Evolutionary conservation across 345 rosid species (phyloP).

Genomic region (Gynandropsis gynandra): DNA sequence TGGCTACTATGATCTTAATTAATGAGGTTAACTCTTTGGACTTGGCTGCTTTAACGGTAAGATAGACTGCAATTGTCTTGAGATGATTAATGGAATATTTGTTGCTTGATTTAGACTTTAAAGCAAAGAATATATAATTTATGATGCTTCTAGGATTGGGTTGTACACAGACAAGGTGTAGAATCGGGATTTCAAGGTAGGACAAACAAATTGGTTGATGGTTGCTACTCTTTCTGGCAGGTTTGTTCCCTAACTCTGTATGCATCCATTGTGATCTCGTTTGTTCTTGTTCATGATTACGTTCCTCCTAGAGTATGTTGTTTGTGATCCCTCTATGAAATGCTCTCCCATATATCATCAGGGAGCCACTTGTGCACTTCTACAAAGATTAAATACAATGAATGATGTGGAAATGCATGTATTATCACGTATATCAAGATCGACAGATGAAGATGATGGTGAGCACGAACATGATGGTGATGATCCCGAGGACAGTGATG

Average conservation of each 20-base stretch:
- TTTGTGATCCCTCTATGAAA: not conserved
- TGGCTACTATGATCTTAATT: constrained; percentile 90
- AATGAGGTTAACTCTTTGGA: constrained; percentile 65
- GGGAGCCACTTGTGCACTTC: constrained; percentile 73
- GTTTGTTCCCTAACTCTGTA: constrained; percentile 30
- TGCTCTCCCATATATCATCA: constrained; percentile 20
- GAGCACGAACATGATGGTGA: constrained; percentile 30
- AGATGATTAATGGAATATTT: constrained; percentile 7
- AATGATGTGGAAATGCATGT: constrained; percentile 12
- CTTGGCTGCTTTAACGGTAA: constrained; percentile 61
- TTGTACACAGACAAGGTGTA: constrained; percentile 80
- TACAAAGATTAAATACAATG: constrained; percentile 36
- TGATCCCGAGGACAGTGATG: constrained; percentile 17
- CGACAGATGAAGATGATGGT: constrained; percentile 34
- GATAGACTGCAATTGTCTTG: constrained; percentile 21
- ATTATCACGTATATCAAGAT: constrained; percentile 40
- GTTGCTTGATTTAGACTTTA: not conserved
- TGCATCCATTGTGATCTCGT: constrained; percentile 1
- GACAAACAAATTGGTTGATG: constrained; percentile 93
- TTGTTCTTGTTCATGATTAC: not conserved
- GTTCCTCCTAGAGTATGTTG: no score
- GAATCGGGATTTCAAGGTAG: constrained; percentile 98
- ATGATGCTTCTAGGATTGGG: constrained; percentile 60
- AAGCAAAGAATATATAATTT: not conserved
- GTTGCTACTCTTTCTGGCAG: constrained; percentile 99